These are phyloP conservation scores for Cystofilobasidium capitatum DNA, from an alignment of 768 basidiomycete genomes.

Conservation along the genomic window DNA sequence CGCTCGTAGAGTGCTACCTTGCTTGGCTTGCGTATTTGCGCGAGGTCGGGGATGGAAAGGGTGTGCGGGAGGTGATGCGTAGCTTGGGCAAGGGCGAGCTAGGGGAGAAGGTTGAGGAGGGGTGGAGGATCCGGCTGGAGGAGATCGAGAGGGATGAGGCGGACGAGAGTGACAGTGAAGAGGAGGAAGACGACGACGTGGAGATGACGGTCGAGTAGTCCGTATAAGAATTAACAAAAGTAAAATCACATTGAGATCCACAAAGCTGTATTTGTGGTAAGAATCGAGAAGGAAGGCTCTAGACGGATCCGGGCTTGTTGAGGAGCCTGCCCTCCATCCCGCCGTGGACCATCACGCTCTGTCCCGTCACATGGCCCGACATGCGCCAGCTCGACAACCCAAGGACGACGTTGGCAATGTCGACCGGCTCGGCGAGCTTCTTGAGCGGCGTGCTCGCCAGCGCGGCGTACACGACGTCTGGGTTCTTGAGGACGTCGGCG, in stretches of 20 bases:
- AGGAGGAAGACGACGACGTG: constrained; percentile 1
- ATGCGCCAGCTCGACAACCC: constrained; percentile 52
- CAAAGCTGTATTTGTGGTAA: no score
- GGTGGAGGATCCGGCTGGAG: constrained; percentile 18
- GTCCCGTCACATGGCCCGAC: constrained; percentile 63
- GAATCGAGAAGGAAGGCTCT: no score
- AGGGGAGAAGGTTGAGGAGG: constrained; percentile 16
- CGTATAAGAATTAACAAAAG: no score
- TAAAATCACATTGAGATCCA: no score
- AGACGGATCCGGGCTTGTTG: constrained; percentile 34
- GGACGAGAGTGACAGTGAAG: neutral
- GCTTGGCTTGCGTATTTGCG: constrained; percentile 18
- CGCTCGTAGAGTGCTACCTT: constrained; percentile 12
- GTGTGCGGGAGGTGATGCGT: constrained; percentile 17
- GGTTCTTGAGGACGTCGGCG: constrained; percentile 51
- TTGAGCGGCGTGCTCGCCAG: constrained; percentile 64
- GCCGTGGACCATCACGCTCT: constrained; percentile 61
- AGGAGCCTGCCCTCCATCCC: constrained; percentile 67
- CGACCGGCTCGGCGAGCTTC: constrained; percentile 54
- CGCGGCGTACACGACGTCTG: constrained; percentile 49
- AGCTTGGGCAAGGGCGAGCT: constrained; percentile 6
- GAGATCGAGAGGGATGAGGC: constrained; percentile 13
- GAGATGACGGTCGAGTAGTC: constrained; percentile 18
- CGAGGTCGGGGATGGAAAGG: constrained; percentile 5
- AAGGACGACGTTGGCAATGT: constrained; percentile 58